Base-by-base conservation (phyloP, 108 stramenopile species). In the Nitzschia inconspicua region DNA sequence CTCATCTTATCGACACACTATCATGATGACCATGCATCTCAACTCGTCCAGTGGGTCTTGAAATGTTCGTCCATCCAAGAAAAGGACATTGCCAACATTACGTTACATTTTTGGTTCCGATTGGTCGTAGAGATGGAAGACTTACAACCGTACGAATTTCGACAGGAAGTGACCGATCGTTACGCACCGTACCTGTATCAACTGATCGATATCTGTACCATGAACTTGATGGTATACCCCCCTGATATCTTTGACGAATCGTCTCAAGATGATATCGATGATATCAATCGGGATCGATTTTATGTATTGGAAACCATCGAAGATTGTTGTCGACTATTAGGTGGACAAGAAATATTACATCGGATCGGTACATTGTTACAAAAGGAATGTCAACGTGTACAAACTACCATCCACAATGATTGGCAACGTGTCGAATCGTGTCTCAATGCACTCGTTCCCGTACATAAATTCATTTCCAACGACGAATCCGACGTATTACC, bases 101-200 rank as follows among this genome's bases (percentile, higher is more conserved):
- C 96, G 0, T 68, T 93, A 22, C 81, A 94, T 56, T 96, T 96
- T 61, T 96, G 95, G 95, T 94, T 93, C 60, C 81, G 88, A 44
- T 84, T 93, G 69, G 87, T 90, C 16, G 54, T 82, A 46, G 85
- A 87, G 11, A 51, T 93, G 39, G 92, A 93, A 68, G 41, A 57
- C 3, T 50, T 90, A 13, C 83, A 93, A 59, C 88, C 88, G 9
- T 88, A 79, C 48, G 83, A 88, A 54, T 84, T 76, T 39, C 77
- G 92, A 8, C 86, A 93, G 63, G 70, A 84, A n/a, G 63, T 83
- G 62, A 75, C 88, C 22, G 88, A 89, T 70, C 55, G 72, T 7
- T 93, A 82, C 60, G 72, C 78, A 19, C 71, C 82, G 0, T 80
- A 81, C 51, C 57, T 89, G 31, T 57, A 79, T 2, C 70, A 76